Evolutionary conservation across 768 basidiomycete species (phyloP).

Genomic region (Phanerochaete carnosa): DNA sequence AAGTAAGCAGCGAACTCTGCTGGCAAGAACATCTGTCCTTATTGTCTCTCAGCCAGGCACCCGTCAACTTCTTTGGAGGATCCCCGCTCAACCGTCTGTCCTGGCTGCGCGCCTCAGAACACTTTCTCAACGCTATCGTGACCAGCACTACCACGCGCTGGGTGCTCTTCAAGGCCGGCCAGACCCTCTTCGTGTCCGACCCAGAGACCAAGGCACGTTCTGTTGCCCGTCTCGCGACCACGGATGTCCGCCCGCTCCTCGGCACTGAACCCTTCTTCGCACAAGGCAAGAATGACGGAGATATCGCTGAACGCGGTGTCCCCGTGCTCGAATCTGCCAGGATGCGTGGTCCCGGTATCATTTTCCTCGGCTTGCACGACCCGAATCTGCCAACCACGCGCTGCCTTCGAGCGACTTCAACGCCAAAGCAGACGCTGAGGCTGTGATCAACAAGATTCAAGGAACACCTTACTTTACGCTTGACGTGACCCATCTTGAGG

Average conservation of each 20-base stretch:
- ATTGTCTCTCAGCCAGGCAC: background rate
- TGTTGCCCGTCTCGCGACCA: constrained; percentile 55
- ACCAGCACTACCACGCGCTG: constrained; percentile 61
- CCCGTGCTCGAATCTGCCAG: constrained; percentile 52
- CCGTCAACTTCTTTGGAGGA: constrained; percentile 48
- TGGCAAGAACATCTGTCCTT: background rate
- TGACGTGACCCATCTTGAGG: constrained; percentile 58
- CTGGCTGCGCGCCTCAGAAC: constrained; percentile 72
- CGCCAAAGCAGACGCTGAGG: constrained; percentile 35
- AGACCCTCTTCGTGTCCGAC: constrained; percentile 54
- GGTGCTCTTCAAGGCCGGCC: constrained; percentile 72
- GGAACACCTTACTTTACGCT: constrained; percentile 88
- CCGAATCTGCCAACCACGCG: constrained; percentile 40
- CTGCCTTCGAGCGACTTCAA: constrained; percentile 67
- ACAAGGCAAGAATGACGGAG: constrained; percentile 51
- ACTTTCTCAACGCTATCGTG: constrained; percentile 74
- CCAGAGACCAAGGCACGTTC: constrained; percentile 30
- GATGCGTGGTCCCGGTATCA: constrained; percentile 54
- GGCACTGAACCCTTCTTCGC: constrained; percentile 70
- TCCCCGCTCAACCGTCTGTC: constrained; percentile 79
- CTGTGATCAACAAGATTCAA: constrained; percentile 54
- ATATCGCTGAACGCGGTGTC: constrained; percentile 21
- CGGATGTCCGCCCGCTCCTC: constrained; percentile 61
- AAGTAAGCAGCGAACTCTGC: constrained; percentile 6
- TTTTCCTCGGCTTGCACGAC: constrained; percentile 83